Percentiles rank a stretch among this genome's conserved stretches.
Evolutionary conservation across 73 alveolate species (phyloP).

Genomic region (Paramecium sonneborni): DNA sequence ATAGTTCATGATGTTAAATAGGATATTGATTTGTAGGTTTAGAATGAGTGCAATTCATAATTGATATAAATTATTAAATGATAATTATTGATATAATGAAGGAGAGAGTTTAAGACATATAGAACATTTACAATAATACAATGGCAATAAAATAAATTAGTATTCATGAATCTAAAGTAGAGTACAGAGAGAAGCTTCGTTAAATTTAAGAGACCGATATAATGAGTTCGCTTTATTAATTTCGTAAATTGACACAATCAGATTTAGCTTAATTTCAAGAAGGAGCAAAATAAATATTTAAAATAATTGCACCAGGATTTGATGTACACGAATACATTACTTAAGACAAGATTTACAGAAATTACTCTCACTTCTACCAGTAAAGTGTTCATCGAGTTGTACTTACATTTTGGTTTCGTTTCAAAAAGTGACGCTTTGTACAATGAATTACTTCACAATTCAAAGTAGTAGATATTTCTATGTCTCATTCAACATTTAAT

Average conservation of each 20-base stretch:
- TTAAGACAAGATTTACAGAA: neutral
- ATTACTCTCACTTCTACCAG: constrained; percentile 37
- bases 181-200: constrained; percentile 45
- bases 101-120: constrained; percentile 24
- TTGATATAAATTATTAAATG: neutral
- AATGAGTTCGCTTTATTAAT: constrained; percentile 9
- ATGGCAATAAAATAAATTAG: constrained; percentile 45
- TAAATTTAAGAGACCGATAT: neutral
- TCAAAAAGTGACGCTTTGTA: neutral
- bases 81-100: constrained; percentile 28
- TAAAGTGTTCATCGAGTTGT: constrained; percentile 39
- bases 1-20: neutral
- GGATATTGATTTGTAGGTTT: neutral
- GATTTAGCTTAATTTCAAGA: constrained; percentile 30
- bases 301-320: constrained; percentile 54
- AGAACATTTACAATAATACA: neutral
- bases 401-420: constrained; percentile 6
- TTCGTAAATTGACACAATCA: neutral
- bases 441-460: constrained; percentile 32
- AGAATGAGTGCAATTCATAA: neutral
- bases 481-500: constrained; percentile 7
- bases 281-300: neutral
- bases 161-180: neutral
- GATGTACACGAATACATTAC: neutral
- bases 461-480: constrained; percentile 49